These are phyloP conservation scores for Zhuliangozyma blackwelliae DNA, from an alignment of 1,139 yeast species.

Conservation along the genomic window DNA sequence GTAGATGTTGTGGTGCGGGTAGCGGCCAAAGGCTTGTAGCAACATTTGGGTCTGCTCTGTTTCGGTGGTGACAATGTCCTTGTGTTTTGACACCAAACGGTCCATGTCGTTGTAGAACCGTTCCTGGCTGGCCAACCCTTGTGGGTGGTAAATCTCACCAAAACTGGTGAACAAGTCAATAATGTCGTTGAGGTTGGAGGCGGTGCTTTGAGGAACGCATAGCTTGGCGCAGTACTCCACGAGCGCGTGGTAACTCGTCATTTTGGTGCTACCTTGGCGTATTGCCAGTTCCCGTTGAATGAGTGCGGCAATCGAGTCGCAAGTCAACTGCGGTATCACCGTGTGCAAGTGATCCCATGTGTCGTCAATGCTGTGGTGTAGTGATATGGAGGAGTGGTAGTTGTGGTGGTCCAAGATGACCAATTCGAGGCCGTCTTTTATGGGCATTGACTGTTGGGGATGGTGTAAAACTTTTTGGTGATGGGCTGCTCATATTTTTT, in stretches of 20 bases:
- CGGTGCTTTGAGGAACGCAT: background rate
- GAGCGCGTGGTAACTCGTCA: constrained; percentile 2
- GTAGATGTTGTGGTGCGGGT: constrained; percentile 6
- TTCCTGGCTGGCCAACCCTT: constrained; percentile 1
- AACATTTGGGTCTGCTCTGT: constrained; percentile 1
- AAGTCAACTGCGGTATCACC: constrained; percentile 6
- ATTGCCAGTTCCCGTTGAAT: constrained; percentile 3
- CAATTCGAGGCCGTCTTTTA: constrained; percentile 8
- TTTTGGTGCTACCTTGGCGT: constrained; percentile 2
- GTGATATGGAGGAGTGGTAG: constrained; percentile 6
- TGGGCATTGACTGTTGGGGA: constrained; percentile 1
- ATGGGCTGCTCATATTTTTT: no score
- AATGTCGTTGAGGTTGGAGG: constrained; percentile 3
- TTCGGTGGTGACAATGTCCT: background rate
- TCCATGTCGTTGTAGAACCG: constrained; percentile 1
- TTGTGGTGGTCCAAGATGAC: constrained; percentile 10
- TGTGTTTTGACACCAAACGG: background rate
- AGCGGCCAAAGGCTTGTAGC: constrained; percentile 3
- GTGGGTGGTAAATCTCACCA: constrained; percentile 1
- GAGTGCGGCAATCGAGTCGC: constrained; percentile 2
- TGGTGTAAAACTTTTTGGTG: no score
- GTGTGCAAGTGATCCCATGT: constrained; percentile 8
- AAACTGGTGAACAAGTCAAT: constrained; percentile 4
- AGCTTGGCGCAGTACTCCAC: constrained; percentile 6
- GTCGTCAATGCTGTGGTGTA: constrained; percentile 4